Conservation (phyloP, 768 basidiomycete genomes). For the Tubosaeta sp. region DNA sequence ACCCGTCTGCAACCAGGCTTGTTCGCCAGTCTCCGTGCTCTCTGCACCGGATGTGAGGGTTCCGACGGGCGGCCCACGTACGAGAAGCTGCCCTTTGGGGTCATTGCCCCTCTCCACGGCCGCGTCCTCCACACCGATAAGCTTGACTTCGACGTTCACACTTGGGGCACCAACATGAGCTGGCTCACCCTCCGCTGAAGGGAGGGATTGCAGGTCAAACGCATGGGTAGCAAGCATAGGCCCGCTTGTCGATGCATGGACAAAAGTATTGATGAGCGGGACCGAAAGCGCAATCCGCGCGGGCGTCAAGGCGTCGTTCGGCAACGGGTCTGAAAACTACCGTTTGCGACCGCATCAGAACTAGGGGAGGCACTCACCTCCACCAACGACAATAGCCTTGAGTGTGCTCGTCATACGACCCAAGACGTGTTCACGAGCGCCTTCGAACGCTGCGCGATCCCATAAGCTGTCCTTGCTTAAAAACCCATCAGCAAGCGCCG, state of each 20-base stretch:
- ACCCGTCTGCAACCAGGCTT: slow-evolving; percentile 44
- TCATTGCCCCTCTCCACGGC: slow-evolving; percentile 62
- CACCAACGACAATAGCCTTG: slow-evolving; percentile 67
- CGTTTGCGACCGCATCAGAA: background rate
- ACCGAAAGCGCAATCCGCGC: slow-evolving; percentile 74
- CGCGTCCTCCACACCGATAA: slow-evolving; percentile 65
- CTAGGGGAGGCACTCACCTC: slow-evolving; percentile 44
- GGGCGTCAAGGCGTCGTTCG: slow-evolving; percentile 48
- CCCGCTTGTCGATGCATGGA: slow-evolving; percentile 61
- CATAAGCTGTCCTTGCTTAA: slow-evolving; percentile 76
- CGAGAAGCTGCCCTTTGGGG: slow-evolving; percentile 55
- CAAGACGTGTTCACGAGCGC: slow-evolving; percentile 55
- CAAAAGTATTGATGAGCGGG: slow-evolving; percentile 63
- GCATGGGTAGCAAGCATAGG: slow-evolving; percentile 82
- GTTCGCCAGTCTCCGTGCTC: slow-evolving; percentile 37
- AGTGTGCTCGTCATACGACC: slow-evolving; percentile 59
- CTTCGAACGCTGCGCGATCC: slow-evolving; percentile 75
- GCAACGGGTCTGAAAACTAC: slow-evolving; percentile 42
- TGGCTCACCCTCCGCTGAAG: slow-evolving; percentile 30
- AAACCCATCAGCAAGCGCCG: slow-evolving; percentile 67
- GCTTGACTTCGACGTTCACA: slow-evolving; percentile 80
- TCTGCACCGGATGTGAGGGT: slow-evolving; percentile 34
- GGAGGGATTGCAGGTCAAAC: slow-evolving; percentile 78
- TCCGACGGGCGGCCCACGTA: slow-evolving; percentile 75
- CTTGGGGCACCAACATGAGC: slow-evolving; percentile 73